These are phyloP conservation scores for Aspergillus viridinutans DNA, from an alignment of 2,329 filamentous ascomycete species.

Conservation along the genomic window DNA sequence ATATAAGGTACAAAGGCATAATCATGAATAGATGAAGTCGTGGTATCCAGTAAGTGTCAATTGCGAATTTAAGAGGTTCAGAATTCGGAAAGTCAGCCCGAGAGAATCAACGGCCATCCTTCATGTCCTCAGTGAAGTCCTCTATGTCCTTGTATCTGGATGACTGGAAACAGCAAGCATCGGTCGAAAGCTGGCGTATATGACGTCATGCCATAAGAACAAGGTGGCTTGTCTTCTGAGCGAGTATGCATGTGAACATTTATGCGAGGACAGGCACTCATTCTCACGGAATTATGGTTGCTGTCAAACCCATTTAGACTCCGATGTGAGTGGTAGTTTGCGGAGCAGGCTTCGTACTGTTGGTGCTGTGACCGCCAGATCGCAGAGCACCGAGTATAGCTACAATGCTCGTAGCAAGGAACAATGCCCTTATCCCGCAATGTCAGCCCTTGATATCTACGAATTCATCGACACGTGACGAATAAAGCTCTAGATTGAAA, in stretches of 20 bases:
- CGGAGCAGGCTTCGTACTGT: constrained; percentile 19
- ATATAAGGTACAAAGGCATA: neutral
- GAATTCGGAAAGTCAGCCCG: too few species aligned
- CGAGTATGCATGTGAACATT: neutral
- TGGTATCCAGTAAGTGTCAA: neutral
- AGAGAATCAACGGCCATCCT: neutral
- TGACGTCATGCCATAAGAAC: neutral
- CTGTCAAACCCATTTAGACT: constrained; percentile 2
- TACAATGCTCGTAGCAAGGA: constrained; percentile 48
- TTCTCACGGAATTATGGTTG: neutral
- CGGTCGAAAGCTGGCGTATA: neutral
- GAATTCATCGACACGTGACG: neutral
- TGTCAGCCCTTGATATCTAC: constrained; percentile 3
- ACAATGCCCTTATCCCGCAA: constrained; percentile 32
- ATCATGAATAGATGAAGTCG: neutral
- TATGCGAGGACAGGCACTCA: neutral
- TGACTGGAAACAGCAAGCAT: neutral
- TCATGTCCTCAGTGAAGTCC: neutral
- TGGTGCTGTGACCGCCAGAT: constrained; percentile 26
- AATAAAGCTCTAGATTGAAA: neutral
- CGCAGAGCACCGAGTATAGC: constrained; percentile 46
- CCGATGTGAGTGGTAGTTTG: constrained; percentile 18
- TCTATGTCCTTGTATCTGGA: neutral
- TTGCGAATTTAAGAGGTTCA: neutral
- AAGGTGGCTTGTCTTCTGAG: neutral